A percentile compares a stretch with the other conserved stretches of the same genome.
Conservation (phyloP, 306 rosid genomes). For the Vachellia collinsii region DNA sequence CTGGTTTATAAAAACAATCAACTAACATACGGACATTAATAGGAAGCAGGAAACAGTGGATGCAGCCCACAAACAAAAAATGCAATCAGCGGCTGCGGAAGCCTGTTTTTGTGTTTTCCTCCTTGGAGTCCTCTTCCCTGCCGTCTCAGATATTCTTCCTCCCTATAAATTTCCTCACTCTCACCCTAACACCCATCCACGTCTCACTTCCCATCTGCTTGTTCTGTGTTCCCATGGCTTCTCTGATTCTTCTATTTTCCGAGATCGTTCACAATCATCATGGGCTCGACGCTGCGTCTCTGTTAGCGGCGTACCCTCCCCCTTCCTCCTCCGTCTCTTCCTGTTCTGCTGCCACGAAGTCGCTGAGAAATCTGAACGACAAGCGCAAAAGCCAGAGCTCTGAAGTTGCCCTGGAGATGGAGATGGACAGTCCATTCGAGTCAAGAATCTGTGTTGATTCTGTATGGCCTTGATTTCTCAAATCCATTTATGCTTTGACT, state of each 20-base stretch:
- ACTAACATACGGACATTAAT: not conserved
- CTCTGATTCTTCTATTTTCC: slow-evolving; percentile 43
- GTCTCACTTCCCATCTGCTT: not conserved
- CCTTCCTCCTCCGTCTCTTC: not conserved
- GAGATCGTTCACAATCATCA: slow-evolving; percentile 39
- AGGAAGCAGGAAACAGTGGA: not conserved
- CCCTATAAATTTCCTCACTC: not conserved
- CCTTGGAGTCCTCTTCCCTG: slow-evolving; percentile 32
- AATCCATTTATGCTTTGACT: not conserved
- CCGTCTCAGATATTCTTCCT: not conserved
- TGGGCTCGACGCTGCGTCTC: slow-evolving; percentile 35
- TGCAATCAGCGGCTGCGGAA: slow-evolving; percentile 25
- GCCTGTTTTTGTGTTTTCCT: slow-evolving; percentile 5
- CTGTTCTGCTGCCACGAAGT: slow-evolving; percentile 12
- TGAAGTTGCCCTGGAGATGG: not conserved
- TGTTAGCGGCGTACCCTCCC: slow-evolving; percentile 37
- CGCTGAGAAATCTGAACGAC: slow-evolving; percentile 9
- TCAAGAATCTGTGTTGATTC: slow-evolving; percentile 46
- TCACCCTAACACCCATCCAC: not conserved
- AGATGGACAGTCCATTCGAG: slow-evolving; percentile 31
- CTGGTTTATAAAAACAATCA: no score
- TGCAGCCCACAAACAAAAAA: not conserved
- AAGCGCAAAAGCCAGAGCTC: not conserved
- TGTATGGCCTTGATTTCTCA: slow-evolving; percentile 43
- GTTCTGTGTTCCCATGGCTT: slow-evolving; percentile 38